Percentiles rank a stretch among this genome's conserved stretches.
Evolutionary conservation across 2,329 filamentous ascomycete species (phyloP).

Genomic region (Penicillium sp.): DNA sequence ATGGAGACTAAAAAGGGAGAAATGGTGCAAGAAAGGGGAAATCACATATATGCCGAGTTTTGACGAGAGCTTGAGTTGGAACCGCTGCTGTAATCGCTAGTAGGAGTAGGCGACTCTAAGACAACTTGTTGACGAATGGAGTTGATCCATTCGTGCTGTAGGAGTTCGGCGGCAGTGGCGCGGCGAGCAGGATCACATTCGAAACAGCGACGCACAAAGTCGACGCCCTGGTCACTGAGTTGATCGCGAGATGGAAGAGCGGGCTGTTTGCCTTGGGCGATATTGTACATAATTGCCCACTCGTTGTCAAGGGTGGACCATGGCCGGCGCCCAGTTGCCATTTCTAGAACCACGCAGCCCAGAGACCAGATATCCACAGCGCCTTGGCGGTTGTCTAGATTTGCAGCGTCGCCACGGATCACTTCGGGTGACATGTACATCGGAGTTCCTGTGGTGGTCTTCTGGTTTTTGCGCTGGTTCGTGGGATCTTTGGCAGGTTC

Average conservation of each 20-base stretch:
- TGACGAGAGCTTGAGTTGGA: conserved; percentile 32
- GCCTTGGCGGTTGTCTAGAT: conserved; percentile 72
- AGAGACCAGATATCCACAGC: conserved; percentile 95
- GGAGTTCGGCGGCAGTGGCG: conserved; percentile 78
- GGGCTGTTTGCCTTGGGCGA: conserved; percentile 92
- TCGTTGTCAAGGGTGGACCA: conserved; percentile 98
- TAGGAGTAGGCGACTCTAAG: conserved; percentile 43
- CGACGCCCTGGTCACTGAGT: conserved; percentile 77
- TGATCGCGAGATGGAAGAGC: conserved; percentile 80
- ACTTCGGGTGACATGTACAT: conserved; percentile 99
- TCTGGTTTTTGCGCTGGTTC: conserved; percentile 59
- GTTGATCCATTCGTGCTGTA: conserved; percentile 88
- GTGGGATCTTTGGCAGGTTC: conserved; percentile 33
- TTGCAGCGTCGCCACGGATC: conserved; percentile 82
- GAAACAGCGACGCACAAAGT: conserved; percentile 87
- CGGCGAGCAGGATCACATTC: conserved; percentile 76
- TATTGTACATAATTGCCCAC: conserved; percentile 99
- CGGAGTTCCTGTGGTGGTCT: conserved; percentile 94
- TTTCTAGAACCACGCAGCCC: conserved; percentile 94
- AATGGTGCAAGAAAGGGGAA: not conserved
- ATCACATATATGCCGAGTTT: conserved; percentile 30
- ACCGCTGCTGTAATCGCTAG: conserved; percentile 33
- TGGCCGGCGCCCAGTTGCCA: conserved; percentile 90
- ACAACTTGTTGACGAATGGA: conserved; percentile 51
- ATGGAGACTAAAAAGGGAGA: not conserved